A percentile compares a stretch with the other conserved stretches of the same genome.
Conservation (phyloP, 179 eudicot species). For the Carnegiea gigantea region DNA sequence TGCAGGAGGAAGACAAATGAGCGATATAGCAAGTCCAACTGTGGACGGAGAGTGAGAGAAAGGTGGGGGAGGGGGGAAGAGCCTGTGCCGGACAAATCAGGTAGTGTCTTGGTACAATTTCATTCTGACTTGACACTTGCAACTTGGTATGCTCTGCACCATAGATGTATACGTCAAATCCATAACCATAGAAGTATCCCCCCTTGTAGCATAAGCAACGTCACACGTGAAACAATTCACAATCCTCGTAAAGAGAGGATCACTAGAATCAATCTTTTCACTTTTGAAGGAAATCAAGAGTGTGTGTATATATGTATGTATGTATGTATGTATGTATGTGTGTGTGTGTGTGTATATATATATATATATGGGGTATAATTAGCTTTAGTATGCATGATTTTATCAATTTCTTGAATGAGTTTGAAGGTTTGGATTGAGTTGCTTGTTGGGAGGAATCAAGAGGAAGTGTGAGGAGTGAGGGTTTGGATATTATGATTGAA, state of each 20-base stretch:
- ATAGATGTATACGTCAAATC: not conserved
- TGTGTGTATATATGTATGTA: no score
- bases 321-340: no score
- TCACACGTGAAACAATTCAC: no score
- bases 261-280: not conserved
- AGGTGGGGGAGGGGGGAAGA: not conserved
- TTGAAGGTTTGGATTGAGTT: no score
- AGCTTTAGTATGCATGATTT: no score
- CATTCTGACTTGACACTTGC: slow-evolving; percentile 94
- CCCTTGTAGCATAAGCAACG: not conserved
- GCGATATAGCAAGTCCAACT: not conserved
- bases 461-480: no score
- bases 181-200: not conserved
- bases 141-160: slow-evolving; percentile 86
- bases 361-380: no score
- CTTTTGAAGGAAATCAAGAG: not conserved
- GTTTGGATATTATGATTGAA: no score
- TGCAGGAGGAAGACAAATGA: not conserved
- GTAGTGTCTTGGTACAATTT: slow-evolving; percentile 77
- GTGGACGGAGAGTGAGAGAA: not conserved
- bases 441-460: no score
- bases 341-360: no score
- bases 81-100: slow-evolving; percentile 98
- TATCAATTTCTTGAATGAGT: no score
- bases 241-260: not conserved